A percentile compares a stretch with the other conserved stretches of the same genome.
These are phyloP conservation scores for Vickermania spadyakhi DNA, from an alignment of 208 protist species.

Conservation along the genomic window DNA sequence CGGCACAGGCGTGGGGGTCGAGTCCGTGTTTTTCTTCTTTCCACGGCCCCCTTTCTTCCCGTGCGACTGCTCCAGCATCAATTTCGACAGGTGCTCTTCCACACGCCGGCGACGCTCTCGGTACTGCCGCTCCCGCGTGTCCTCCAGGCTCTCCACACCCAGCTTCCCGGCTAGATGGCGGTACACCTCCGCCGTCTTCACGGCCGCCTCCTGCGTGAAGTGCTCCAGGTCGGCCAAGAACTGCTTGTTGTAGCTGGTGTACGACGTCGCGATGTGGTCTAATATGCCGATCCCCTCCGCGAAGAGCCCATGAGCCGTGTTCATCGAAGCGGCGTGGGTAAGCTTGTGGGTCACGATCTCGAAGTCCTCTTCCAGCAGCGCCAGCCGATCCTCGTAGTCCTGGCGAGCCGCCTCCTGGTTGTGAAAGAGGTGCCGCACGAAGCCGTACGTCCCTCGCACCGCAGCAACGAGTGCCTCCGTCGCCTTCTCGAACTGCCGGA, in stretches of 20 bases:
- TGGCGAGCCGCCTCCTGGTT: slow-evolving; percentile 38
- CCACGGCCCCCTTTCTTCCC: neutral
- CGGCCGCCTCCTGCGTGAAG: slow-evolving; percentile 12
- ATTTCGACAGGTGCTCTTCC: slow-evolving; percentile 1
- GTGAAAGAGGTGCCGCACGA: slow-evolving; percentile 41
- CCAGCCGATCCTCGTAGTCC: slow-evolving; percentile 54
- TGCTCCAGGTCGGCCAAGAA: slow-evolving; percentile 21
- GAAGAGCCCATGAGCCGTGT: slow-evolving; percentile 49
- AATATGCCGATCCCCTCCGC: slow-evolving; percentile 39
- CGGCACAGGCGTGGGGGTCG: slow-evolving; percentile 3
- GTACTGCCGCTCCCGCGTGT: slow-evolving; percentile 13
- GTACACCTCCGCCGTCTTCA: slow-evolving; percentile 14
- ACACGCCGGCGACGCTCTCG: slow-evolving; percentile 4
- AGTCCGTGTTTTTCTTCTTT: neutral
- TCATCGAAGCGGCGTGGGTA: slow-evolving; percentile 26
- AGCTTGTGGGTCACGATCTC: slow-evolving; percentile 21
- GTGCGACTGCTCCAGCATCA: slow-evolving; percentile 9
- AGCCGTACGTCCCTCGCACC: slow-evolving; percentile 20
- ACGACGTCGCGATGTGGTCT: slow-evolving; percentile 37
- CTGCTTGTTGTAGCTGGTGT: slow-evolving; percentile 46
- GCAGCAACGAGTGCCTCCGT: slow-evolving; percentile 40
- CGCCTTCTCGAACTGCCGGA: slow-evolving; percentile 43
- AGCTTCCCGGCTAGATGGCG: slow-evolving; percentile 15
- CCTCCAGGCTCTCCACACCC: slow-evolving; percentile 24
- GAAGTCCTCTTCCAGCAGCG: slow-evolving; percentile 40